Evolutionary conservation across 805 yeast species (phyloP), one percentile per base, ranked within the genome.

Genomic region (Vanderwaltozyma yarrowii): DNA sequence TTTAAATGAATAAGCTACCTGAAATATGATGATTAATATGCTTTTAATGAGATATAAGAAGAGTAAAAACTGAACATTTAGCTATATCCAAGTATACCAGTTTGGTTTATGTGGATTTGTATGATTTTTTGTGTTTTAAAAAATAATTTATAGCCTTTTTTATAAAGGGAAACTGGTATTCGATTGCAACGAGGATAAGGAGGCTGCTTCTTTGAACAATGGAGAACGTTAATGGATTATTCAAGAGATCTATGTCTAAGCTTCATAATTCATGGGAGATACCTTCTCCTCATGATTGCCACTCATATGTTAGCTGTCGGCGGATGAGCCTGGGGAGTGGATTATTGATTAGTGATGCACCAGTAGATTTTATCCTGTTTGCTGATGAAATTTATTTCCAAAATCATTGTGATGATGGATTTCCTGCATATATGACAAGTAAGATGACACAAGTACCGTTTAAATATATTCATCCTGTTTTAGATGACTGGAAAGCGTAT

Each of bases 401-500:
- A 19, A 62, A 68, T 23, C 45, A 46, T 16, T 68, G 72, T 40
- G 59, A 56, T 34, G 42, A 47, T 12, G 45, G 44, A 0, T 47
- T 45, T 1, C 71, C 71, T 0, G 53, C 61, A 1, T 58, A 63
- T 28, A 60, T 65, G 10, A 49, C 67, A 1, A 61, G 60, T 35
- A 56, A 49, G 18, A 48, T 50, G 2, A 59, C 60, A 2, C 46
- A 56, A 0, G 25, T 41, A 0, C 43, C 64, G 2, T 57, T 74
- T 5, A 80, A 80, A 7, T 54, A 50, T 32, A 36, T 51, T n/a
- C 40, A 49, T 1, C 21, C 65, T 1, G 64, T 74, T 13, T 46
- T 43, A 3, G 39, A 49, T 2, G 70, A 75, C 19, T 81, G 88
- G 88, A 16, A 49, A 1, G 42, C 42, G 12, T 77, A 59, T 45